Conservation (phyloP, 1,284 basidiomycete species). For the Moniliophthora roreri region DNA sequence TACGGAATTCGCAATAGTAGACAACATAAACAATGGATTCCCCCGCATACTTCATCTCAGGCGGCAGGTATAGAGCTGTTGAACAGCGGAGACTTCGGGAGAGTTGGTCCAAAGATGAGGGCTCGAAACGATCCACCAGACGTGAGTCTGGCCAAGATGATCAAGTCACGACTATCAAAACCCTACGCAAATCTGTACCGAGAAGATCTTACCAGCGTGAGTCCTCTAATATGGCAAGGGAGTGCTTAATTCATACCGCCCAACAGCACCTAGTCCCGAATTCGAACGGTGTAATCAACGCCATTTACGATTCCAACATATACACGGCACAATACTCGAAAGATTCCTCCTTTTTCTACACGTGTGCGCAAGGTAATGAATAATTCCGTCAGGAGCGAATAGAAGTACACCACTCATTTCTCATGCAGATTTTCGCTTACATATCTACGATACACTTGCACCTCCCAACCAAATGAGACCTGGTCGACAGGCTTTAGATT, state of each 20-base stretch:
- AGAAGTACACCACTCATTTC: conserved; percentile 18
- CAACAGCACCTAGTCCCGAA: conserved; percentile 80
- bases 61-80: conserved; percentile 71
- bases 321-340: conserved; percentile 93
- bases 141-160: conserved; percentile 46
- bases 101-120: conserved; percentile 49
- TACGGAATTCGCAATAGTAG: too few species aligned
- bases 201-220: conserved; percentile 55
- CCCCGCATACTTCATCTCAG: conserved; percentile 64
- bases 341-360: conserved; percentile 82
- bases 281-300: conserved; percentile 84
- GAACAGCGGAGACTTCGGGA: conserved; percentile 85
- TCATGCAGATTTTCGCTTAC: conserved; percentile 76
- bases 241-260: conserved; percentile 6
- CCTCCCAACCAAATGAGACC: conserved; percentile 33
- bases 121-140: conserved; percentile 29
- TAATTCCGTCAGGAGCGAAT: not conserved
- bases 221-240: conserved; percentile 18
- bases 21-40: conserved; percentile 36
- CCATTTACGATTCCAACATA: conserved; percentile 77
- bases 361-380: conserved; percentile 70
- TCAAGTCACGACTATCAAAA: conserved; percentile 41
- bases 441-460: conserved; percentile 82
- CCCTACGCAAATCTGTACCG: conserved; percentile 39
- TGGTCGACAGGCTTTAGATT: conserved; percentile 14